Evolutionary conservation across 2,329 filamentous ascomycete genomes (phyloP), one percentile per base, ranked within the genome.

Genomic region (Davidsoniella eucalypti): DNA sequence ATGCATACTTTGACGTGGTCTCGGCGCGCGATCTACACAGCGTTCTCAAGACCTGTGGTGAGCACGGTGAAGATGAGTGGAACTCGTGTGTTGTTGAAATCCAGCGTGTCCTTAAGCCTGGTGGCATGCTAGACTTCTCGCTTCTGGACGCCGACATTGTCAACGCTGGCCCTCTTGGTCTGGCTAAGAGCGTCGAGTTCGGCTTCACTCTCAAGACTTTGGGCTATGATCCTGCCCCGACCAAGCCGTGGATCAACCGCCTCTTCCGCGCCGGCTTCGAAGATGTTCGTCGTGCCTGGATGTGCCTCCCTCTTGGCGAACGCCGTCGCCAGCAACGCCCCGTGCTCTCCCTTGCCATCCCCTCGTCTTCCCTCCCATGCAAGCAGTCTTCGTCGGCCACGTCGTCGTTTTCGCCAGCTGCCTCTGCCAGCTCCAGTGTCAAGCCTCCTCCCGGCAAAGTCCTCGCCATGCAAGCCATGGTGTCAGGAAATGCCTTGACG

Each of bases 111-210:
- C 78, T 95, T 57, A 94, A 94, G 68, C 88, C 90, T 0, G 87
- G 87, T 47, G 92, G 92, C 29, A 90, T 90, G 63, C 69, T 98
- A 52, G 92, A 98, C 61, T 98, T 92, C 67, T 81, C 79, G 55
- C 67, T 96, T 42, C 76, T 96, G 57, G 92, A 98, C 63, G 84
- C 87, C 1, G 87, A 94, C 60, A 80, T 98, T 57, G 79, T 93
- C 55, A 88, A 87, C 56, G 80, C 87, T 0, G 88, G 88, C 0
- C 80, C 84, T 0, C 71, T 81, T 17, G 86, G 82, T 36, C 79
- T 86, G 52, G 86, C 87, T 43, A 83, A 92, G 63, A 84, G 82
- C 45, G 86, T 93, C 50, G 88, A 96, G 64, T 96, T 98, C 60
- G 83, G 84, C 39, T 93, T 92, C 69, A 82, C 84, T 48, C 80